phyloP scores from a whole-genome alignment of 768 basidiomycete genomes.

The Pleurotus djamor region DNA sequence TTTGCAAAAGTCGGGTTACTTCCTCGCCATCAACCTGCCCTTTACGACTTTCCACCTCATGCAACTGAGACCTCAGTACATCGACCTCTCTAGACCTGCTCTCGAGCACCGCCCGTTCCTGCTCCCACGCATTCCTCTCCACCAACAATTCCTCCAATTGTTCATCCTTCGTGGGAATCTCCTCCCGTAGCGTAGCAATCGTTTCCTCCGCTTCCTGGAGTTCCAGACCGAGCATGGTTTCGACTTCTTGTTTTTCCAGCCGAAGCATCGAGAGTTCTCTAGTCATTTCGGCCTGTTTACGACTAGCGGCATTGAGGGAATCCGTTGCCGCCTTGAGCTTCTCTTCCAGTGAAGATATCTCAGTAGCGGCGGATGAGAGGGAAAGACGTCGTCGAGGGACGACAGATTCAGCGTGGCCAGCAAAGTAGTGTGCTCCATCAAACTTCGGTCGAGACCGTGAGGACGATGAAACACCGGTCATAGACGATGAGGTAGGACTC shows the following conservation, averaged over 20 bases:
- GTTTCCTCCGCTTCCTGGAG: conserved; percentile 67
- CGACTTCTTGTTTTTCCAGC: conserved; percentile 69
- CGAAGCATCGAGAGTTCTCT: conserved; percentile 60
- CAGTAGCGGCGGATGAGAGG: conserved; percentile 39
- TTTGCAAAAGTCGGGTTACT: conserved; percentile 32
- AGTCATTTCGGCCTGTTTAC: conserved; percentile 58
- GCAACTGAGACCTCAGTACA: conserved; percentile 39
- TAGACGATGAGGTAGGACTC: conserved; percentile 45
- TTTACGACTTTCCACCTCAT: conserved; percentile 38
- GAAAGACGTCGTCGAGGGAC: conserved; percentile 47
- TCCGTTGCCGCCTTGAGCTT: conserved; percentile 61
- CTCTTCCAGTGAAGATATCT: conserved; percentile 56
- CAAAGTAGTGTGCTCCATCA: conserved; percentile 83
- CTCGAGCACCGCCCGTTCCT: conserved; percentile 41
- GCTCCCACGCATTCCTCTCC: conserved; percentile 50
- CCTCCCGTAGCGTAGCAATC: conserved; percentile 52
- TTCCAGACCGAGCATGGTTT: conserved; percentile 64
- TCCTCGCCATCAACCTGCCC: conserved; percentile 36
- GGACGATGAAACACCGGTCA: conserved; percentile 37
- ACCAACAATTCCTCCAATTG: conserved; percentile 45
- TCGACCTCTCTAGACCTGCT: conserved; percentile 32
- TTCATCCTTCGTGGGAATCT: conserved; percentile 46
- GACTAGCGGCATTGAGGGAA: conserved; percentile 54
- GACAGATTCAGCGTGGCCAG: conserved; percentile 72
- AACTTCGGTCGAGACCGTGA: conserved; percentile 54